Evolutionary conservation across 2,329 filamentous ascomycete genomes (phyloP), one percentile per base, ranked within the genome.

Genomic region (Trichoderma sp.): DNA sequence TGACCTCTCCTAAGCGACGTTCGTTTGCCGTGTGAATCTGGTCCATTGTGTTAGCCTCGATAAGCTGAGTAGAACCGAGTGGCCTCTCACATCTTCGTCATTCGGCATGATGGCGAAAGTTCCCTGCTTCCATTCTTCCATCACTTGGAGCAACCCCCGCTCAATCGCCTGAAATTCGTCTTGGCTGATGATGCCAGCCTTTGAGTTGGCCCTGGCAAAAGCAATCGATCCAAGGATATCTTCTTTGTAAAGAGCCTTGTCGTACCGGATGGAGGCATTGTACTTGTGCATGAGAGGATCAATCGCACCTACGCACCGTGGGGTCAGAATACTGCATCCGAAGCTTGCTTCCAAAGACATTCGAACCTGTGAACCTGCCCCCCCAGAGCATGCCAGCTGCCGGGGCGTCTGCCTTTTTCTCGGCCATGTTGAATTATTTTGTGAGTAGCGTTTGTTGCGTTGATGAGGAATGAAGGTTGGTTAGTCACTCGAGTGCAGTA

Each of bases 271-370:
- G 66, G 21, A 28, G 61, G 61, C 90, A 80, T 97, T 97, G 84
- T 95, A 97, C 74, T 91, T 85, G 69, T 89, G 86, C 93, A 97
- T 97, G 61, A 96, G 86, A 61, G 93, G 92, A 81, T 96, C 93
- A 74, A 95, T 88, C 73, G 87, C 91, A 43, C 74, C 74, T 76
- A 8, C 14, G 26, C 28, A 70, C 24, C 71, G 72, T 54, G 43
- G 74, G 63, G 75, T 78, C 64, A 80, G 77, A 74, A 72, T 71
- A 75, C 61, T 70, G 49, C 4, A 75, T 70, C 68, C 21, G 70
- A 72, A 73, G 73, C 73, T 74, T 72, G 70, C 63, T 55, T 69
- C 70, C 72, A 49, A 69, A 54, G 65, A 72, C 46, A 72, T 65
- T 74, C 77, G 54, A 77, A 85, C 83, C 83, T 70, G 83, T 85